Conservation (phyloP, 805 yeast species). For the Saturnispora saitoi region DNA sequence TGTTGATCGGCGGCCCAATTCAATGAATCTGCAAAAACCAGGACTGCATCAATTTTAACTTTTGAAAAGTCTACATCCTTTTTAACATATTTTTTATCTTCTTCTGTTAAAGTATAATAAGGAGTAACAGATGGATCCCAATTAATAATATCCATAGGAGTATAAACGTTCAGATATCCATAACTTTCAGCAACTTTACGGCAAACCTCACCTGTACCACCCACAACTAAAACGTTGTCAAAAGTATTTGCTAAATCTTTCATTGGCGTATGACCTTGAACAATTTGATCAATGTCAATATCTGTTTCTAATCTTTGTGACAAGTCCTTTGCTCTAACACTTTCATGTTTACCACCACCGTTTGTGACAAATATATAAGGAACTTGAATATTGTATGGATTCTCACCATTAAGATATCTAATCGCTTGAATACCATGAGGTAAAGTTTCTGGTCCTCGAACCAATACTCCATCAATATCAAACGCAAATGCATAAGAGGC, state of each 20-base stretch:
- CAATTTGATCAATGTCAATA: conserved; percentile 69
- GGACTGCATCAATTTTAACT: conserved; percentile 64
- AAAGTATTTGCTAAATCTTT: conserved; percentile 62
- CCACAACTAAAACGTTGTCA: conserved; percentile 74
- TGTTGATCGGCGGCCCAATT: conserved; percentile 94
- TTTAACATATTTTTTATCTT: conserved; percentile 48
- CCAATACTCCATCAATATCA: conserved; percentile 87
- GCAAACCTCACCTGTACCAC: conserved; percentile 82
- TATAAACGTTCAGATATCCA: conserved; percentile 76
- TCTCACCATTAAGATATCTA: conserved; percentile 64
- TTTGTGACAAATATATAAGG: conserved; percentile 84
- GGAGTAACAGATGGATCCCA: conserved; percentile 87
- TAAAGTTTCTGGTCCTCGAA: conserved; percentile 76
- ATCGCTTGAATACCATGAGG: conserved; percentile 74
- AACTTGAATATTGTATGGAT: conserved; percentile 65
- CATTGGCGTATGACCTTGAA: conserved; percentile 95
- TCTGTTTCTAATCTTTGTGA: conserved; percentile 49
- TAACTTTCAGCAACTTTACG: conserved; percentile 74
- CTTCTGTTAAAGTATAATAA: conserved; percentile 69
- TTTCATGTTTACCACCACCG: conserved; percentile 86
- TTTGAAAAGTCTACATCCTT: conserved; percentile 58
- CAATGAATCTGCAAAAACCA: conserved; percentile 86
- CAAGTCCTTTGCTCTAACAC: conserved; percentile 63
- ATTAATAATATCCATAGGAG: conserved; percentile 73
- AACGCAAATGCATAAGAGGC: conserved; percentile 86